Conservation (phyloP, 2,329 filamentous ascomycete genomes). For the Periconia macrospinosa region DNA sequence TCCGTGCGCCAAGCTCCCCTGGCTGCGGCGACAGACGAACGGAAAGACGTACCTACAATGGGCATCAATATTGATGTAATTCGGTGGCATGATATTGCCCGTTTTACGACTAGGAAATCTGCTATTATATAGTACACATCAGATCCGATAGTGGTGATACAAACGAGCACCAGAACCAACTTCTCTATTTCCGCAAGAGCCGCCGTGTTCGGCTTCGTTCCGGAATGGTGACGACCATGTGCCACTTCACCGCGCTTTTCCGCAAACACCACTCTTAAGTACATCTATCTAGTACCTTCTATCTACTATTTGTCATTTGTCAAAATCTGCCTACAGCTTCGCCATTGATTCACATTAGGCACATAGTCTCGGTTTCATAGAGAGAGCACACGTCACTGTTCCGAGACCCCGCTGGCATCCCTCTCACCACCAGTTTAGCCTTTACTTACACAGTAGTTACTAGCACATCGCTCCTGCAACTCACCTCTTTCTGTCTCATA, state of each 20-base stretch:
- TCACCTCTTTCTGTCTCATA: too few species aligned
- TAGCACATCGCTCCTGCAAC: background rate
- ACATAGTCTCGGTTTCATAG: background rate
- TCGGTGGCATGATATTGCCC: too few species aligned
- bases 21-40: too few species aligned
- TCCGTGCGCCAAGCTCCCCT: background rate
- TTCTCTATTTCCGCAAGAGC: too few species aligned
- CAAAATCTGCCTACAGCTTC: too few species aligned
- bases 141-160: too few species aligned
- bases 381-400: background rate
- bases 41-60: too few species aligned
- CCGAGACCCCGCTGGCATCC: background rate
- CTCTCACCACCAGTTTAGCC: slow-evolving; percentile 4
- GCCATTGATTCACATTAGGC: background rate
- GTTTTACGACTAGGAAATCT: too few species aligned
- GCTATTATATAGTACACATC: too few species aligned
- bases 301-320: background rate
- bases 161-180: too few species aligned
- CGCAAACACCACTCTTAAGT: background rate
- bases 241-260: slow-evolving; percentile 2
- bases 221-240: slow-evolving; percentile 26
- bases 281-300: background rate
- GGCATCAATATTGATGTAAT: too few species aligned
- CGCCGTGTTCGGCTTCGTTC: slow-evolving; percentile 12
- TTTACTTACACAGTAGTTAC: too few species aligned